These are phyloP conservation scores for Rubia yunnanensis DNA, from an alignment of 257 asterid species.

Conservation along the genomic window DNA sequence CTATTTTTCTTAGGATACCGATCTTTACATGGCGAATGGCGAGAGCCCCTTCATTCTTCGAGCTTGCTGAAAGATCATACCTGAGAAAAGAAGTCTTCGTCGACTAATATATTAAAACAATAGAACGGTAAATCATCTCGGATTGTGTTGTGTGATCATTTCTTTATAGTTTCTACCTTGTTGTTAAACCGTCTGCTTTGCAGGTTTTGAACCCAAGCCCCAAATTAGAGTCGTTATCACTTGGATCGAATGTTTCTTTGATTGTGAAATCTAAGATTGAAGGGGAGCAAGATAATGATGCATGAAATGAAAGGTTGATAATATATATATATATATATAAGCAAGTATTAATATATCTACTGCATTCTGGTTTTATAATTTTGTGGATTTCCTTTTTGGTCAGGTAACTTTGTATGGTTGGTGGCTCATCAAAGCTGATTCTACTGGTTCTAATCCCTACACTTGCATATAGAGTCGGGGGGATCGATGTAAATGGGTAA, in stretches of 20 bases:
- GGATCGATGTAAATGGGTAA: too few species aligned
- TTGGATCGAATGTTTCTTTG: conserved; percentile 44
- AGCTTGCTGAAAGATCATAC: conserved; percentile 83
- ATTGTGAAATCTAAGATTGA: conserved; percentile 88
- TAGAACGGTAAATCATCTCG: conserved; percentile 41
- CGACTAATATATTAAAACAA: conserved; percentile 70
- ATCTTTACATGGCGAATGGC: conserved; percentile 70
- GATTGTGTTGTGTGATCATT: background rate
- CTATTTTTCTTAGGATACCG: conserved; percentile 43
- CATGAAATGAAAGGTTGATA: too few species aligned
- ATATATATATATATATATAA: too few species aligned
- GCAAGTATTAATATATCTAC: too few species aligned
- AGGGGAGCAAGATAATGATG: too few species aligned
- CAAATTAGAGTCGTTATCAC: conserved; percentile 55
- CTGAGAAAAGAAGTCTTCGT: conserved; percentile 90
- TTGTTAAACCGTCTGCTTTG: conserved; percentile 7
- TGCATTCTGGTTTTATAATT: too few species aligned
- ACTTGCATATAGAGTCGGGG: too few species aligned
- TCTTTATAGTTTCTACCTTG: background rate
- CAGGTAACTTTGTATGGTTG: too few species aligned
- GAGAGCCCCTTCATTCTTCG: conserved; percentile 74
- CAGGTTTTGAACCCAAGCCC: conserved; percentile 90
- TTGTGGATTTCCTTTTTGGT: too few species aligned
- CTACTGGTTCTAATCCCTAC: too few species aligned
- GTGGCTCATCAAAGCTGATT: too few species aligned